phyloP scores from a whole-genome alignment of 192 early-diverging fungal species.

The Coemansia sp. region DNA sequence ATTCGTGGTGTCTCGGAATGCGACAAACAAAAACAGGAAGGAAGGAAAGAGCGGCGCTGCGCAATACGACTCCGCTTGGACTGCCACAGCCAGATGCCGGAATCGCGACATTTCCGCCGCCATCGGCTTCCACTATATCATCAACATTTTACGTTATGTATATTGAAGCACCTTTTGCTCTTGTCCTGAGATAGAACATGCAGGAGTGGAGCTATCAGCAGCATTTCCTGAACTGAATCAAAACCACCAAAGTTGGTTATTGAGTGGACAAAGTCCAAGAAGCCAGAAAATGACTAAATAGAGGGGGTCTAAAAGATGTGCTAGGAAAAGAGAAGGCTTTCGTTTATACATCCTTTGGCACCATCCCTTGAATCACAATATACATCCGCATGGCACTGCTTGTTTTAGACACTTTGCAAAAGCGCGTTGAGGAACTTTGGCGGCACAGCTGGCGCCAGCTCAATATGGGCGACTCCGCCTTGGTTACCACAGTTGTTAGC shows the following conservation, averaged over 20 bases:
- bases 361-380: background rate
- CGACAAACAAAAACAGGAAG: no score
- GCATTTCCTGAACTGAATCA: background rate
- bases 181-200: no score
- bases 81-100: no score
- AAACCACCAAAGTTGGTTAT: background rate
- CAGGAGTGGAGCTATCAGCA: no score
- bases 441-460: slow-evolving; percentile 46
- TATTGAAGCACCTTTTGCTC: background rate
- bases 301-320: background rate
- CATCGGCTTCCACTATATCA: no score
- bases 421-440: slow-evolving; percentile 43
- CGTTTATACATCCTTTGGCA: background rate
- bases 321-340: background rate
- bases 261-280: no score
- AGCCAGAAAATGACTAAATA: no score
- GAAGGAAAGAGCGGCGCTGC: no score
- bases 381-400: background rate
- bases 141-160: background rate
- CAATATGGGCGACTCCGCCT: slow-evolving; percentile 6
- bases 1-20: no score
- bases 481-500: background rate
- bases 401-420: slow-evolving; percentile 19
- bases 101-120: no score
- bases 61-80: no score